Conservation (phyloP, 1,139 yeast genomes). For the Magnusiomyces tetraspermus region DNA sequence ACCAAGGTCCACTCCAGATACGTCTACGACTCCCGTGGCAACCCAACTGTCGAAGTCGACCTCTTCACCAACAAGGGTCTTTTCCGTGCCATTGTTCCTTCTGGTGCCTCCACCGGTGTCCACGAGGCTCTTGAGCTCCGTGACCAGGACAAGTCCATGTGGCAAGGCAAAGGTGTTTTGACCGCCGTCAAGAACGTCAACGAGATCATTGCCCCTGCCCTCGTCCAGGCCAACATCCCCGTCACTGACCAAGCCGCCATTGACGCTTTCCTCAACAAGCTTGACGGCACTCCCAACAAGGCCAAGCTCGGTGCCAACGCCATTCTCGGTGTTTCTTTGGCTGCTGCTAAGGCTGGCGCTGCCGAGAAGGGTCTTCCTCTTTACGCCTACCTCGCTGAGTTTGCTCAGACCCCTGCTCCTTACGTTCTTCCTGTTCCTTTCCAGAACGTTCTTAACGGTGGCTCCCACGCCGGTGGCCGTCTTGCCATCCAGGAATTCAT, state of each 20-base stretch:
- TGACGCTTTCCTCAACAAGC: slow-evolving; percentile 65
- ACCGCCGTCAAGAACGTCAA: slow-evolving; percentile 91
- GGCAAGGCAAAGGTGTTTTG: slow-evolving; percentile 93
- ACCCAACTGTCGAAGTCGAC: slow-evolving; percentile 96
- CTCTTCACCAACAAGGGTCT: slow-evolving; percentile 74
- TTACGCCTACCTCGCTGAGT: slow-evolving; percentile 72
- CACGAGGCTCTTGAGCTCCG: slow-evolving; percentile 94
- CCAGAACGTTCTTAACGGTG: slow-evolving; percentile 97
- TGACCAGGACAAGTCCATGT: slow-evolving; percentile 86
- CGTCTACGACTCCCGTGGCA: slow-evolving; percentile 96
- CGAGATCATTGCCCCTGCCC: slow-evolving; percentile 80
- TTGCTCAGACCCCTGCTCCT: slow-evolving; percentile 58
- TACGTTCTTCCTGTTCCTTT: slow-evolving; percentile 89
- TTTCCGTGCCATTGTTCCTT: slow-evolving; percentile 91
- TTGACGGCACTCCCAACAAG: slow-evolving; percentile 93
- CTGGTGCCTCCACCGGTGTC: slow-evolving; percentile 94
- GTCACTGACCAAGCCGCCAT: slow-evolving; percentile 69
- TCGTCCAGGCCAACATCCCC: slow-evolving; percentile 62
- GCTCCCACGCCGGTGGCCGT: slow-evolving; percentile 98
- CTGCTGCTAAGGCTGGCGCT: slow-evolving; percentile 92
- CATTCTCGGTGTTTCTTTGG: slow-evolving; percentile 87
- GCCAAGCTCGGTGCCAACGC: slow-evolving; percentile 94
- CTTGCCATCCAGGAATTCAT: slow-evolving; percentile 97
- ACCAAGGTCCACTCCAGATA: slow-evolving; percentile 76
- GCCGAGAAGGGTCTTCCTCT: slow-evolving; percentile 81